Evolutionary conservation across 495 filamentous ascomycete genomes (phyloP).

Genomic region (Choiromyces venosus): DNA sequence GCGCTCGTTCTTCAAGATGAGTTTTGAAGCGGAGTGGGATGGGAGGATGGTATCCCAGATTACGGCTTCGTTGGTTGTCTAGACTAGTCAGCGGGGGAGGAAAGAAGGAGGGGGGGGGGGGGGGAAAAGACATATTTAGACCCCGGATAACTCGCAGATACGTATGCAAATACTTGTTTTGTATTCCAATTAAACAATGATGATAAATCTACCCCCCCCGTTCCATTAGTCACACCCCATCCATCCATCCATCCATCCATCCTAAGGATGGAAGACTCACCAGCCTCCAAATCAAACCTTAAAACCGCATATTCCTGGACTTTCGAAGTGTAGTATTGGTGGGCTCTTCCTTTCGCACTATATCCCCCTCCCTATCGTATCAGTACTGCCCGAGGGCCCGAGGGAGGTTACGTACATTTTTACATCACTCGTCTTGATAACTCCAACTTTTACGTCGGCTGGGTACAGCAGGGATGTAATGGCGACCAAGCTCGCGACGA

Average conservation of each 20-base stretch:
- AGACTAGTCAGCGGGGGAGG: neutral
- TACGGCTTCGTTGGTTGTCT: conserved; percentile 62
- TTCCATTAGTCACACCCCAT: conserved; percentile 7
- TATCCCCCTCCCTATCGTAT: conserved; percentile 9
- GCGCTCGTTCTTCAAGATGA: conserved; percentile 71
- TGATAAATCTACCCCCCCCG: conserved; percentile 73
- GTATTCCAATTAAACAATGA: conserved; percentile 99
- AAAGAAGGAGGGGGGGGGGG: neutral
- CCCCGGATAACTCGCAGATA: conserved; percentile 31
- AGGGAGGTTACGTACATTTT: conserved; percentile 15
- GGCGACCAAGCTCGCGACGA: conserved; percentile 71
- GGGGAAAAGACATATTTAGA: conserved; percentile 40
- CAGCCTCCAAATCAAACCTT: conserved; percentile 79
- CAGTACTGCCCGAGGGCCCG: neutral
- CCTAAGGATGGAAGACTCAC: conserved; percentile 12
- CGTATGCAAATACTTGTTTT: conserved; percentile 90
- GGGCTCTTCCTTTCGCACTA: conserved; percentile 83
- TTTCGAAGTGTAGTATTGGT: conserved; percentile 81
- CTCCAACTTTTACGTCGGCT: conserved; percentile 56
- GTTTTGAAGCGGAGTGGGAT: conserved; percentile 55
- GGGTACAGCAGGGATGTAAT: conserved; percentile 66
- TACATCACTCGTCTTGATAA: conserved; percentile 51
- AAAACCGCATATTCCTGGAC: conserved; percentile 94
- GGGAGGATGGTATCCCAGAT: conserved; percentile 96
- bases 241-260: too few relatives aligned